phyloP scores from a whole-genome alignment of 805 yeast genomes.

The Metschnikowia noctiluminum region DNA sequence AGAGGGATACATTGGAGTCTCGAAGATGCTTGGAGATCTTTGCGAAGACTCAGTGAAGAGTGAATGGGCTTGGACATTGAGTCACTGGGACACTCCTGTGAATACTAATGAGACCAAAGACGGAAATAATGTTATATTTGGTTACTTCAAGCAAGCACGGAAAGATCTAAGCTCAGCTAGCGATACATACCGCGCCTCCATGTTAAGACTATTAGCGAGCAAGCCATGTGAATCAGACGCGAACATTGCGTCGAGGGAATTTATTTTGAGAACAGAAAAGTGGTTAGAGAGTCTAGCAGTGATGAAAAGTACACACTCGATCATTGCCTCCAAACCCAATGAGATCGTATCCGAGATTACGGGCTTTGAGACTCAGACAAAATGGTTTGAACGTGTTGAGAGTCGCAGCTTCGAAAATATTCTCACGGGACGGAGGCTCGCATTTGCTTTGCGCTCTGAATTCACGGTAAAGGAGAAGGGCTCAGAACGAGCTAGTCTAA shows the following conservation, averaged over 20 bases:
- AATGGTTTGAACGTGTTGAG: conserved; percentile 13
- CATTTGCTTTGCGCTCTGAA: conserved; percentile 23
- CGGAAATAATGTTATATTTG: conserved; percentile 50
- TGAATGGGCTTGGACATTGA: conserved; percentile 73
- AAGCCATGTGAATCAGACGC: neutral
- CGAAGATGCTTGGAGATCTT: conserved; percentile 42
- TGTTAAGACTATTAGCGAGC: conserved; percentile 19
- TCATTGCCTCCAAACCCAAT: conserved; percentile 6
- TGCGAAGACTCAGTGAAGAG: conserved; percentile 17
- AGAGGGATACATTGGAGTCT: conserved; percentile 57
- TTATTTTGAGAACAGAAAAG: neutral
- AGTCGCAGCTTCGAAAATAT: conserved; percentile 21
- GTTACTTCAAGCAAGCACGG: conserved; percentile 45
- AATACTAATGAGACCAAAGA: conserved; percentile 29
- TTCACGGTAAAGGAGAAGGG: too few relatives aligned
- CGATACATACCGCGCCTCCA: conserved; percentile 18
- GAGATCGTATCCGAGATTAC: conserved; percentile 10
- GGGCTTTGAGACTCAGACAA: neutral
- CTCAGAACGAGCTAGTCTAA: neutral
- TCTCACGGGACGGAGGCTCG: conserved; percentile 39
- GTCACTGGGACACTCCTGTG: conserved; percentile 70
- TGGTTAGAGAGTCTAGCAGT: conserved; percentile 11
- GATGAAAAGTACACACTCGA: conserved; percentile 3
- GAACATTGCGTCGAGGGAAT: neutral
- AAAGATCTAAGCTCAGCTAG: conserved; percentile 28